Percentiles rank a stretch among this genome's conserved stretches.
These are phyloP conservation scores for Suillus decipiens DNA, from an alignment of 768 basidiomycete genomes.

Conservation along the genomic window DNA sequence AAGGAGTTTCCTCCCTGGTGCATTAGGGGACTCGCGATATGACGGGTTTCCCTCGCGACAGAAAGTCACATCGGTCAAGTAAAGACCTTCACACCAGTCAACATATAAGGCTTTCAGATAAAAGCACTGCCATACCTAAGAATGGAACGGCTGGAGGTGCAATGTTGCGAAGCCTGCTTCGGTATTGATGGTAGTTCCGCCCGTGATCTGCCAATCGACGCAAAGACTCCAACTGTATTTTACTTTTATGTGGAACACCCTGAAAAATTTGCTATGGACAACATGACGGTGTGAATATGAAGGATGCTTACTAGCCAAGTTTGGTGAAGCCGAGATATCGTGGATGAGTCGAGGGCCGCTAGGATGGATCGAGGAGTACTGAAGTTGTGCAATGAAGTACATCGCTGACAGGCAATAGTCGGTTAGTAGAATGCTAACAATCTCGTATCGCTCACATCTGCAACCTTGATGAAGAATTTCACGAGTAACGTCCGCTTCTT, in stretches of 20 bases:
- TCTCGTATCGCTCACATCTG: conserved; percentile 62
- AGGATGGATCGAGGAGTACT: conserved; percentile 92
- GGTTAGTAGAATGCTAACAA: conserved; percentile 14
- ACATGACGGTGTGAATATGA: not conserved
- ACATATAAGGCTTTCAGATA: not conserved
- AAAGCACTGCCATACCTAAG: conserved; percentile 58
- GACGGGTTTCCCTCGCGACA: conserved; percentile 94
- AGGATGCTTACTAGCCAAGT: conserved; percentile 81
- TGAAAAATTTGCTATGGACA: conserved; percentile 28
- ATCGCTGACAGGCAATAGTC: conserved; percentile 59
- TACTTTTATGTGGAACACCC: conserved; percentile 87
- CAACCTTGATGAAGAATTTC: conserved; percentile 93
- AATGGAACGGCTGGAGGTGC: conserved; percentile 93
- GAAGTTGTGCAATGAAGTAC: conserved; percentile 81
- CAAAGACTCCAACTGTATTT: conserved; percentile 72
- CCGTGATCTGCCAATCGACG: conserved; percentile 90
- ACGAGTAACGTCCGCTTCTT: conserved; percentile 78
- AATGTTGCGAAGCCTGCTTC: conserved; percentile 82
- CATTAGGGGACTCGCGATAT: conserved; percentile 74
- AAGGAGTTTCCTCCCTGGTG: conserved; percentile 75
- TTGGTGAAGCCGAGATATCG: conserved; percentile 87
- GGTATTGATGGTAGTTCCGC: conserved; percentile 90
- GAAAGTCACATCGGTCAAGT: conserved; percentile 92
- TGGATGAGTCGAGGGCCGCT: conserved; percentile 94
- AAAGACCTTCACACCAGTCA: conserved; percentile 56